Evolutionary conservation across 2,329 filamentous ascomycete species (phyloP), one percentile per base, ranked within the genome.

Genomic region (Saccharata proteae): DNA sequence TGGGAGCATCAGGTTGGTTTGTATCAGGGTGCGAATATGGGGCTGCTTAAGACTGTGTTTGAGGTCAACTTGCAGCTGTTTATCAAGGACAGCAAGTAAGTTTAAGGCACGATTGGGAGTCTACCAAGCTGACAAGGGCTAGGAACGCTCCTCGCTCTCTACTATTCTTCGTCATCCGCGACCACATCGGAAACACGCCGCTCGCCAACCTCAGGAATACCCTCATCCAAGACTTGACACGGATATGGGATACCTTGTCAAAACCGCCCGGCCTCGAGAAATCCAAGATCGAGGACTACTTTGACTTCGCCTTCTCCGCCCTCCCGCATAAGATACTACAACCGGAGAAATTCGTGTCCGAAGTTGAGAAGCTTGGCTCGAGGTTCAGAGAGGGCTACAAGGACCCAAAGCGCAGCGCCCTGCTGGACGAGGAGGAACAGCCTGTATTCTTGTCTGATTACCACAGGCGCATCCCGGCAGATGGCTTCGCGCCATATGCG

Each of bases 11-110:
- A 98, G 59, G 90, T 98, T 39, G 90, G 90, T 28, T 59, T 98
- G 55, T 98, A 98, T 54, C 88, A 98, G 61, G 90, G 90, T 35
- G 90, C 90, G 46, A 98, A 98, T 57, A 98, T 98, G 90, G 90
- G 90, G 6, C 61, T 98, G 47, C 66, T 98, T 48, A 98, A 98
- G 70, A 98, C 92, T 0, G 90, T 98, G 4, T 98, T 98, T 47
- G 90, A 98, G 62, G 90, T 98, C 57, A 98, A 98, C 54, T 57
- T 98, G 52, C 88, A 96, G 59, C 67, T 98, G 16, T 98, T 98
- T 59, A 67, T 96, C 45, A 94, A 94, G 64, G 86, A 94, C 55
- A 85, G 78, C 57, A 83, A 84, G 80, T 88, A 70, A 48, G 76
- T 31, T n/a, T 41, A 14, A 28, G 13, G 22, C 20, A 13, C 12